A percentile compares a stretch with the other conserved stretches of the same genome.
phyloP scores from a whole-genome alignment of 306 rosid genomes.

The Trifolium repens region DNA sequence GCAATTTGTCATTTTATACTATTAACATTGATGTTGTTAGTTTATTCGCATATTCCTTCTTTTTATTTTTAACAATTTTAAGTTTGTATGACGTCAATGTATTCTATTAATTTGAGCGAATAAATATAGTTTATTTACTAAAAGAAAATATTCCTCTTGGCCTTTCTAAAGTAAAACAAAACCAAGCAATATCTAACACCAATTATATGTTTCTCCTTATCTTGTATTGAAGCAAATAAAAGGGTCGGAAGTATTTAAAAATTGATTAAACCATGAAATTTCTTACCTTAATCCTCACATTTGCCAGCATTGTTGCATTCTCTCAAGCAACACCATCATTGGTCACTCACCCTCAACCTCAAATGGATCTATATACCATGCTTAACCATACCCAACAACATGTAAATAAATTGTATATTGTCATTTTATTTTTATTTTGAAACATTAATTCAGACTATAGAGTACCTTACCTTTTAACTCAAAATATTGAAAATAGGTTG shows the following conservation, averaged over 20 bases:
- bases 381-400: not conserved
- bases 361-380: constrained; percentile 50
- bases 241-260: not conserved
- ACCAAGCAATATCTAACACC: not conserved
- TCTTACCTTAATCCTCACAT: constrained; percentile 15
- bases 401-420: not conserved
- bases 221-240: constrained; percentile 6
- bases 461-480: not conserved
- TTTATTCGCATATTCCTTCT: too few relatives aligned
- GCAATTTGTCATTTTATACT: too few relatives aligned
- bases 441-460: not conserved
- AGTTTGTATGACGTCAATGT: too few relatives aligned
- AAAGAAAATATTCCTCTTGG: not conserved
- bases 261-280: constrained; percentile 11
- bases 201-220: not conserved
- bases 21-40: too few relatives aligned
- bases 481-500: not conserved
- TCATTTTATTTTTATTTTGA: not conserved
- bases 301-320: constrained; percentile 14
- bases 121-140: too few relatives aligned
- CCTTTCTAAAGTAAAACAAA: not conserved
- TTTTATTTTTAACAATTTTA: too few relatives aligned
- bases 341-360: constrained; percentile 40
- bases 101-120: too few relatives aligned
- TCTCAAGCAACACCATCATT: constrained; percentile 40